phyloP scores from a whole-genome alignment of 768 basidiomycete genomes.

The Serendipita sp. region DNA sequence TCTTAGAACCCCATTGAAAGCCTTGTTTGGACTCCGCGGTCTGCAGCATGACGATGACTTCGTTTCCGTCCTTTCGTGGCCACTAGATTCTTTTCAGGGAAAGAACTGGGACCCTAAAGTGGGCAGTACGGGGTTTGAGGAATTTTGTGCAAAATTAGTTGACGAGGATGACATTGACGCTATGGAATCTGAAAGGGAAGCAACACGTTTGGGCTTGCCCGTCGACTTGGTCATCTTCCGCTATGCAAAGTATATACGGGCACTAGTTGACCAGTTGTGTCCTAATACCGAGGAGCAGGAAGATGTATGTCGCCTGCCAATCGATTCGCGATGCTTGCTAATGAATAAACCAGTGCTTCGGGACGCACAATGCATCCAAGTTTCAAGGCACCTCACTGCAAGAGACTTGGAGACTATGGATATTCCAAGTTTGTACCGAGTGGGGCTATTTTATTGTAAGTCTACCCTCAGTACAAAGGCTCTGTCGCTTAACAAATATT shows the following conservation, averaged over 20 bases:
- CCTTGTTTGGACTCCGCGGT: constrained; percentile 54
- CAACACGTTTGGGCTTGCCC: constrained; percentile 22
- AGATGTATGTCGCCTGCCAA: constrained; percentile 26
- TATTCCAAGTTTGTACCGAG: constrained; percentile 83
- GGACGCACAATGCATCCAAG: constrained; percentile 53
- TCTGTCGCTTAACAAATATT: not conserved
- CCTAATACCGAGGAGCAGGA: constrained; percentile 23
- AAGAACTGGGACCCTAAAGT: constrained; percentile 76
- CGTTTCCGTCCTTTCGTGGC: constrained; percentile 40
- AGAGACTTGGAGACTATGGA: constrained; percentile 75
- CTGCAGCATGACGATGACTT: constrained; percentile 68
- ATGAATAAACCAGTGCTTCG: constrained; percentile 51
- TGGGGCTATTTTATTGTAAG: constrained; percentile 88
- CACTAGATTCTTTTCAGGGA: constrained; percentile 62
- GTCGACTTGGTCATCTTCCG: constrained; percentile 49
- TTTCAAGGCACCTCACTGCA: constrained; percentile 46
- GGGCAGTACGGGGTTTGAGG: constrained; percentile 43
- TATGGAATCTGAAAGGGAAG: constrained; percentile 23
- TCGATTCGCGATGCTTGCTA: not conserved
- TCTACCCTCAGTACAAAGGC: not conserved
- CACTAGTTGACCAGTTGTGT: not conserved
- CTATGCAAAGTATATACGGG: constrained; percentile 58
- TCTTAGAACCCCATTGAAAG: constrained; percentile 42
- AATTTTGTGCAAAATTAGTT: constrained; percentile 44
- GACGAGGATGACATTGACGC: constrained; percentile 33